These are phyloP conservation scores for Rhizophlyctis rosea DNA, from an alignment of 192 early-diverging fungal genomes.

Conservation along the genomic window DNA sequence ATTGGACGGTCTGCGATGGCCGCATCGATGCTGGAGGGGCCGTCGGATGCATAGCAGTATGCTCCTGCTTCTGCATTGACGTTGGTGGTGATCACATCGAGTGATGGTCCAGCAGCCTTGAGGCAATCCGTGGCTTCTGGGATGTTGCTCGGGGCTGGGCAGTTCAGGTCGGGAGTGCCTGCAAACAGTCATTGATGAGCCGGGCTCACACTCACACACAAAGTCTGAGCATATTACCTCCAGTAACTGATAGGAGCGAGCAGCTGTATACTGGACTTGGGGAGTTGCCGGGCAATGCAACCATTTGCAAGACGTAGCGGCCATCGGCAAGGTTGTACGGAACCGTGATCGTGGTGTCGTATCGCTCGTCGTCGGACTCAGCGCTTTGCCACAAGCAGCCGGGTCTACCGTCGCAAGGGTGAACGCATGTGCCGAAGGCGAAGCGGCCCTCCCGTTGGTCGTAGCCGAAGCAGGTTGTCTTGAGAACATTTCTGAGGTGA, in stretches of 20 bases:
- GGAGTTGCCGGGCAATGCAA: constrained; percentile 8
- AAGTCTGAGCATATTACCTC: too few relatives aligned
- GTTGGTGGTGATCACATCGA: neutral
- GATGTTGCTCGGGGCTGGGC: neutral
- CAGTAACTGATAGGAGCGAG: constrained; percentile 6
- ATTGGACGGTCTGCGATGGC: constrained; percentile 5
- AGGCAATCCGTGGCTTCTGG: constrained; percentile 2
- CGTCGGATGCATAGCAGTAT: constrained; percentile 15
- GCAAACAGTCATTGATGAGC: too few relatives aligned
- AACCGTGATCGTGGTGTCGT: constrained; percentile 19
- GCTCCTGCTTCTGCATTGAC: neutral
- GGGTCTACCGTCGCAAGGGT: constrained; percentile 19
- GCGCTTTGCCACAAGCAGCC: constrained; percentile 3
- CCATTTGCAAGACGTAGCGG: constrained; percentile 15
- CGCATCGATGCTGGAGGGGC: constrained; percentile 8
- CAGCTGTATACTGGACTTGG: constrained; percentile 14
- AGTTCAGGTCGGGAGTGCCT: constrained; percentile 11
- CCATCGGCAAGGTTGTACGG: constrained; percentile 19
- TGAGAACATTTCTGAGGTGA: constrained; percentile 10
- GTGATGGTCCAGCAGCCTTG: neutral
- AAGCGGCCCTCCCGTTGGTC: neutral
- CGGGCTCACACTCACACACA: too few relatives aligned
- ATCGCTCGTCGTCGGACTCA: constrained; percentile 10
- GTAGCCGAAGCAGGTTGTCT: constrained; percentile 22
- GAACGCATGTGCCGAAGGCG: constrained; percentile 11